A percentile compares a stretch with the other conserved stretches of the same genome.
These are phyloP conservation scores for Mariannaea sp. DNA, from an alignment of 2,329 filamentous ascomycete genomes.

Conservation along the genomic window DNA sequence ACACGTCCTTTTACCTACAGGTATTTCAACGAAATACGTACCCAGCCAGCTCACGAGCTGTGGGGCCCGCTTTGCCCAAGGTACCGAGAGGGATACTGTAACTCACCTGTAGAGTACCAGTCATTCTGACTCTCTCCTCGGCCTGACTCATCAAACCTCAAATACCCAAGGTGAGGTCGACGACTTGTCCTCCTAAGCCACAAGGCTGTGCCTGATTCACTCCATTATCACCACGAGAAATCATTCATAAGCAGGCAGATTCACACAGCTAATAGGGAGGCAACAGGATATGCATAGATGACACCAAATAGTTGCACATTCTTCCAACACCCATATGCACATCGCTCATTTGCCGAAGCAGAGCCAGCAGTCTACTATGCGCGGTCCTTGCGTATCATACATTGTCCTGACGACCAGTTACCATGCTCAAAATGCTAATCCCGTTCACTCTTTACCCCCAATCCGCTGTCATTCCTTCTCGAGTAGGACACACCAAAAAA, in stretches of 20 bases:
- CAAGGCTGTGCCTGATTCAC: no score
- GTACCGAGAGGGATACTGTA: no score
- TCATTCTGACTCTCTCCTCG: constrained; percentile 10
- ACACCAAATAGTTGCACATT: neutral
- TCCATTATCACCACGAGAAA: no score
- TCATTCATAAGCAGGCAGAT: neutral
- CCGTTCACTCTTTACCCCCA: constrained; percentile 18
- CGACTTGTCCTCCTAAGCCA: no score
- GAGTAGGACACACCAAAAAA: no score
- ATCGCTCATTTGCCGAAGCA: constrained; percentile 17
- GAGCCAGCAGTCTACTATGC: constrained; percentile 19
- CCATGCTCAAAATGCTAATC: constrained; percentile 29
- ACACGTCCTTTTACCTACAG: no score
- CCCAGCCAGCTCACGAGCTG: no score
- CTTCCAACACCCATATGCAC: constrained; percentile 1
- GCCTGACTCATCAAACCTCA: constrained; percentile 34
- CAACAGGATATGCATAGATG: no score
- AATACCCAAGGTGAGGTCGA: no score
- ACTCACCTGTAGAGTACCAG: no score
- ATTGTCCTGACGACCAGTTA: constrained; percentile 33
- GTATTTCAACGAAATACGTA: no score
- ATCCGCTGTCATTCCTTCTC: constrained; percentile 9
- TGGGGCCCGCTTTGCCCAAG: neutral
- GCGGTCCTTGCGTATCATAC: constrained; percentile 34
- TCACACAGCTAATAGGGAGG: no score